phyloP scores from a whole-genome alignment of 768 basidiomycete species.

The Naganishia onofrii region DNA sequence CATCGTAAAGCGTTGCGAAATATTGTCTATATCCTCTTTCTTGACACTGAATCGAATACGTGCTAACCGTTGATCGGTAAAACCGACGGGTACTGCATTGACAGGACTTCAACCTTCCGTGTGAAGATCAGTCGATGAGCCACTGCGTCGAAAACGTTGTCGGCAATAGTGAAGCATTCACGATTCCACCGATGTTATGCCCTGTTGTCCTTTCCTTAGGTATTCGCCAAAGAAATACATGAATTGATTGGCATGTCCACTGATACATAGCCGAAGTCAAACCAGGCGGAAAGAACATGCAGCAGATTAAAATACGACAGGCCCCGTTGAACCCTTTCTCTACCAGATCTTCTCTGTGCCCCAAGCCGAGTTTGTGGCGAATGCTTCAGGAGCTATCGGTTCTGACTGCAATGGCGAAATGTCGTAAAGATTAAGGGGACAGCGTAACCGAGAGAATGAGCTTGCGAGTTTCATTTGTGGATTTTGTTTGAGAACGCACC shows the following conservation, averaged over 20 bases:
- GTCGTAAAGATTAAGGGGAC: not conserved
- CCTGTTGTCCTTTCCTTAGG: not conserved
- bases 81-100: too few relatives aligned
- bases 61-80: too few relatives aligned
- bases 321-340: not conserved
- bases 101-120: too few relatives aligned
- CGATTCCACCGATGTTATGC: not conserved
- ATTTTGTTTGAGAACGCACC: constrained; percentile 57
- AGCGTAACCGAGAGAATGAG: not conserved
- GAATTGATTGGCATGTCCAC: not conserved
- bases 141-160: too few relatives aligned
- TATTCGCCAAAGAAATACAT: not conserved
- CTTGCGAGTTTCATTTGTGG: constrained; percentile 4
- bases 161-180: not conserved
- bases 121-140: too few relatives aligned
- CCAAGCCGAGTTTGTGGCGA: constrained; percentile 73
- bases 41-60: too few relatives aligned
- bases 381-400: constrained; percentile 66
- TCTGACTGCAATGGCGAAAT: constrained; percentile 58
- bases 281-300: not conserved
- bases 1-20: too few relatives aligned
- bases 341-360: constrained; percentile 60
- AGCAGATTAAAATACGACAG: not conserved
- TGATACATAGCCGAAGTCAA: not conserved
- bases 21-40: too few relatives aligned